Evolutionary conservation across 2,329 filamentous ascomycete species (phyloP).

Genomic region (Neoarthrinium moseri): DNA sequence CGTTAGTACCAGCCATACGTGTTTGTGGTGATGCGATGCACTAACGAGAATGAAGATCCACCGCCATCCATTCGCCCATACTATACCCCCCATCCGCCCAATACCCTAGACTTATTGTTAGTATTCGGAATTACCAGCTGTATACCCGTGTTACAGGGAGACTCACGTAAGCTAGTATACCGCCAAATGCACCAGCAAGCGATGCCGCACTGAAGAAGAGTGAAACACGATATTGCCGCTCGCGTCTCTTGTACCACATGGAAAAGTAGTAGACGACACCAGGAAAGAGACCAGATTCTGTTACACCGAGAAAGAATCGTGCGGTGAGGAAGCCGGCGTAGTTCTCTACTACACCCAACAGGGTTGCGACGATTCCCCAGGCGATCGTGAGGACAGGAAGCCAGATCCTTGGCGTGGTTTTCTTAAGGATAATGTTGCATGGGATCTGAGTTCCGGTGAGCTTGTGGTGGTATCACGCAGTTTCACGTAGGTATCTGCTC

Average conservation of each 20-base stretch:
- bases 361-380: constrained; percentile 55
- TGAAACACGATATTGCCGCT: constrained; percentile 54
- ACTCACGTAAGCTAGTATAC: constrained; percentile 52
- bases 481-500: constrained; percentile 4
- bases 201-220: constrained; percentile 56
- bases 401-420: constrained; percentile 57
- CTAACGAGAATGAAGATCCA: constrained; percentile 61
- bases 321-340: constrained; percentile 50
- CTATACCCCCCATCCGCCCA: constrained; percentile 50
- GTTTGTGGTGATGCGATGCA: too few species aligned
- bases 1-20: too few species aligned
- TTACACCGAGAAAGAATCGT: constrained; percentile 55
- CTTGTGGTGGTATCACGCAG: background rate
- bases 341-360: constrained; percentile 48
- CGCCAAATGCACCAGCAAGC: constrained; percentile 56
- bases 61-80: constrained; percentile 51
- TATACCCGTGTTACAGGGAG: background rate
- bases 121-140: too few species aligned
- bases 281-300: constrained; percentile 52
- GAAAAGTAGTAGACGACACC: constrained; percentile 50
- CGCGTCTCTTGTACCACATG: constrained; percentile 54
- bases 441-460: constrained; percentile 42
- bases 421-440: constrained; percentile 62
- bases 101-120: constrained; percentile 51
- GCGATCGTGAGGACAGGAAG: constrained; percentile 55